Percentiles rank a stretch among this genome's conserved stretches.
Evolutionary conservation across 768 basidiomycete species (phyloP).

Genomic region (Rhizopogon vesiculosus): DNA sequence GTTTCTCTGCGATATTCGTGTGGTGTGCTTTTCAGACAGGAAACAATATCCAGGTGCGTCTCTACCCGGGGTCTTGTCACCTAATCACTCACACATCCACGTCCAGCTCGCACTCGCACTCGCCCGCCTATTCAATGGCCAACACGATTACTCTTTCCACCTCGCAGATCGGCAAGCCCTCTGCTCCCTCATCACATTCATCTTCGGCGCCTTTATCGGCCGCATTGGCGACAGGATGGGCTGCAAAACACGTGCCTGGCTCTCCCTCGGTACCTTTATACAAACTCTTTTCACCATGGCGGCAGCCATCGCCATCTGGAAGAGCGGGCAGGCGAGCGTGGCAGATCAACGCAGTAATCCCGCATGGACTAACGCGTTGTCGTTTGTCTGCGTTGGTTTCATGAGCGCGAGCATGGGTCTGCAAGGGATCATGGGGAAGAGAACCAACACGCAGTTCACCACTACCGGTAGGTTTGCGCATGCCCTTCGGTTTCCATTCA

Average conservation of each 20-base stretch:
- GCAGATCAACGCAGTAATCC: slow-evolving; percentile 51
- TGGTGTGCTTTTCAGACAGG: slow-evolving; percentile 84
- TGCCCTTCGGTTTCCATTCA: neutral
- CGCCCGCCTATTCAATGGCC: slow-evolving; percentile 63
- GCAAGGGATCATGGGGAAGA: slow-evolving; percentile 78
- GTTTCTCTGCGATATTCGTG: slow-evolving; percentile 72
- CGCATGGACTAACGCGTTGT: slow-evolving; percentile 59
- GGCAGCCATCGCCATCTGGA: slow-evolving; percentile 64
- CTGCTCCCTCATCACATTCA: slow-evolving; percentile 65
- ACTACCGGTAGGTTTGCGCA: slow-evolving; percentile 52
- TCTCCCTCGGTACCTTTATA: slow-evolving; percentile 59
- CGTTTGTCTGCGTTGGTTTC: slow-evolving; percentile 69
- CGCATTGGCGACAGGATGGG: slow-evolving; percentile 74
- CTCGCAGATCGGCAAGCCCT: slow-evolving; percentile 79
- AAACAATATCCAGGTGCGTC: slow-evolving; percentile 56
- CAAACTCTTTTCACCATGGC: slow-evolving; percentile 75
- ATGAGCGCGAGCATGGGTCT: slow-evolving; percentile 76
- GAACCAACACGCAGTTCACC: slow-evolving; percentile 69
- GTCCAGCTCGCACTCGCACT: slow-evolving; percentile 69
- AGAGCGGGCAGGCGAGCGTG: slow-evolving; percentile 52
- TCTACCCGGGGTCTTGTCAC: neutral
- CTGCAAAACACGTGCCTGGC: slow-evolving; percentile 63
- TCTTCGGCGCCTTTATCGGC: slow-evolving; percentile 65
- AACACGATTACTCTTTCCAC: slow-evolving; percentile 56
- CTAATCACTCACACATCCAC: neutral